These are phyloP conservation scores for Citrus sp. DNA, from an alignment of 345 rosid genomes.

Conservation along the genomic window DNA sequence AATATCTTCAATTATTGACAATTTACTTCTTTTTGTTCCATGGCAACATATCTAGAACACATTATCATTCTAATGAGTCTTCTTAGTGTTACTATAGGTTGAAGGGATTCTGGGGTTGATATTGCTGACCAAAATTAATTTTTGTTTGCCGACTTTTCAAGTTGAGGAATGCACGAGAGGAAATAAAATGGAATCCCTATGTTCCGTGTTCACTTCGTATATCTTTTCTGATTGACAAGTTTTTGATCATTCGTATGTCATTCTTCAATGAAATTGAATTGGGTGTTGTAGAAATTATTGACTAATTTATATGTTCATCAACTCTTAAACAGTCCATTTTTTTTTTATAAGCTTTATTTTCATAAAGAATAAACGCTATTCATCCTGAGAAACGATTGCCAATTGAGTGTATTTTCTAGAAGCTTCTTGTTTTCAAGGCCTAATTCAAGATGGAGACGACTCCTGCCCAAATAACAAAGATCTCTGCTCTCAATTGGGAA, in stretches of 20 bases:
- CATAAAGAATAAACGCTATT: neutral
- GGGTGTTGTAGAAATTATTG: neutral
- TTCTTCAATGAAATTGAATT: neutral
- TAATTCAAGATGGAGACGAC: too few relatives aligned
- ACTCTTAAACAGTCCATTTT: neutral
- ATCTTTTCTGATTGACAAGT: neutral
- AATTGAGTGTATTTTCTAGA: too few relatives aligned
- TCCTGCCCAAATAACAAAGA: too few relatives aligned
- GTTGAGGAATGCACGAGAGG: neutral
- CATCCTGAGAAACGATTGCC: neutral
- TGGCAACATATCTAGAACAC: neutral
- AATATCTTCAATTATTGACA: neutral
- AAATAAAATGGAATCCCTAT: neutral
- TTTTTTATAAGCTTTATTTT: neutral
- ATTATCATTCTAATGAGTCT: neutral
- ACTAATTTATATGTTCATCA: neutral
- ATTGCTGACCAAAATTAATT: conserved; percentile 41
- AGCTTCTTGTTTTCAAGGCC: too few relatives aligned
- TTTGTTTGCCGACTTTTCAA: conserved; percentile 22
- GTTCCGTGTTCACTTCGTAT: neutral
- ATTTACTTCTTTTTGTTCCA: neutral
- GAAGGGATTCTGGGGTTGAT: conserved; percentile 56
- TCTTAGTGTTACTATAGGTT: conserved; percentile 34
- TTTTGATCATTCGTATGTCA: neutral
- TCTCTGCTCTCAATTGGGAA: too few relatives aligned